Percentiles rank a stretch among this genome's conserved stretches.
Evolutionary conservation across 2,329 filamentous ascomycete genomes (phyloP).

Genomic region (Zasmidium citrigriseum): DNA sequence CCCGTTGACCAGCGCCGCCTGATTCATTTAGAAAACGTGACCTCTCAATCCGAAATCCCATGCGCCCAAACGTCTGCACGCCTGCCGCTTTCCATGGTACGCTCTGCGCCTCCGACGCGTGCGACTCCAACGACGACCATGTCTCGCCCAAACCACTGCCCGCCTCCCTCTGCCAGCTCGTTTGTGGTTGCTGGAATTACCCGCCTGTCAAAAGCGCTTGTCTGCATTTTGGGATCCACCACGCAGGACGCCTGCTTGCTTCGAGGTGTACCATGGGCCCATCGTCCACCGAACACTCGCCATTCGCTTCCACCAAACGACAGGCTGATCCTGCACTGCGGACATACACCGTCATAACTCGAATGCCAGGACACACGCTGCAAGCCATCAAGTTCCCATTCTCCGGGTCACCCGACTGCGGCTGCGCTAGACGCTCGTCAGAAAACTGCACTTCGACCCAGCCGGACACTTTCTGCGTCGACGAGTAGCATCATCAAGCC

Average conservation of each 20-base stretch:
- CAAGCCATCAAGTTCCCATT: constrained; percentile 1
- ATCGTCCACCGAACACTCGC: no score
- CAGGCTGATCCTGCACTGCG: no score
- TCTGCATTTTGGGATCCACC: constrained; percentile 10
- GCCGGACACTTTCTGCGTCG: no score
- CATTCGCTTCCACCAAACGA: no score
- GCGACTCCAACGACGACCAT: background rate
- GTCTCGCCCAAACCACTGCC: background rate
- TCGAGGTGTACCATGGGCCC: no score
- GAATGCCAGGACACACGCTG: background rate
- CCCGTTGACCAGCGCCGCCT: background rate
- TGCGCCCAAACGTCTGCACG: background rate
- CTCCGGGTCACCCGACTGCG: constrained; percentile 10
- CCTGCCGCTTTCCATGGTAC: constrained; percentile 3
- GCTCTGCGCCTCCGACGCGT: constrained; percentile 3
- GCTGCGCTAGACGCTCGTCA: constrained; percentile 11
- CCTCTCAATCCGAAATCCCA: background rate
- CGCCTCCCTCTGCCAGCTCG: background rate
- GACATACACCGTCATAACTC: background rate
- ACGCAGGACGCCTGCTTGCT: background rate
- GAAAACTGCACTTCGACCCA: constrained; percentile 3
- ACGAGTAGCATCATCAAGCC: no score
- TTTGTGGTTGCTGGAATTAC: background rate
- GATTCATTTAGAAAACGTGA: constrained; percentile 5
- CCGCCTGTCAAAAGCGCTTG: constrained; percentile 23